Evolutionary conservation across 176 grass and related monocot genomes (phyloP).

Genomic region (Triticum monococcum): DNA sequence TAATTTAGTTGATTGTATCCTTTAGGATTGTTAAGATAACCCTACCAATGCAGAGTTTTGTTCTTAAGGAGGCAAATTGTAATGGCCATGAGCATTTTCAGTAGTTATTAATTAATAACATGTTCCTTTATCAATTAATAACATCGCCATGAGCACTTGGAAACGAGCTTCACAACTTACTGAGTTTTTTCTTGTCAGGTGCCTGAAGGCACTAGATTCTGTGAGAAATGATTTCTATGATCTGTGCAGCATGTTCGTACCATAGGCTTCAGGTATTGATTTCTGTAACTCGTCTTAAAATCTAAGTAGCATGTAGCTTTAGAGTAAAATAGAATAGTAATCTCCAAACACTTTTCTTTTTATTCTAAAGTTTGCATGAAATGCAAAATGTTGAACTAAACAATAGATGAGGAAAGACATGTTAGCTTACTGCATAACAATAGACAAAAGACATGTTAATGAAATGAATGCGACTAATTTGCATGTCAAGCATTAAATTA

Average conservation of each 20-base stretch:
- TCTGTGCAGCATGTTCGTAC: slow-evolving; percentile 39
- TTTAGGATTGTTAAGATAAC: background rate
- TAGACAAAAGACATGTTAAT: background rate
- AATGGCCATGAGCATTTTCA: background rate
- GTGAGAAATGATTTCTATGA: slow-evolving; percentile 56
- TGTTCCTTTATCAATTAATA: background rate
- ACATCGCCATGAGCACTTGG: background rate
- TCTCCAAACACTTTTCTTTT: background rate
- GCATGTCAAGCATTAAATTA: background rate
- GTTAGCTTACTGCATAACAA: background rate
- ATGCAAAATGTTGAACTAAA: background rate
- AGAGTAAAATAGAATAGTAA: slow-evolving; percentile 9
- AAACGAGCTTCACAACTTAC: background rate
- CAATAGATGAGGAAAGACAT: background rate
- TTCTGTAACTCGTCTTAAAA: background rate
- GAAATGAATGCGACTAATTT: background rate
- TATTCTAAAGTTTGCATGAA: background rate
- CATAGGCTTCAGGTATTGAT: slow-evolving; percentile 74
- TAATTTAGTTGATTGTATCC: background rate
- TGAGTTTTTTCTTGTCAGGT: slow-evolving; percentile 42
- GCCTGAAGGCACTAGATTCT: slow-evolving; percentile 32
- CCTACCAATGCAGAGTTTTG: background rate
- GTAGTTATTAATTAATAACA: background rate
- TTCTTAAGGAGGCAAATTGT: background rate
- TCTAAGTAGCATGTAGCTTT: background rate